Conservation (phyloP, 257 asterid genomes). For the Ilex aquifolium region DNA sequence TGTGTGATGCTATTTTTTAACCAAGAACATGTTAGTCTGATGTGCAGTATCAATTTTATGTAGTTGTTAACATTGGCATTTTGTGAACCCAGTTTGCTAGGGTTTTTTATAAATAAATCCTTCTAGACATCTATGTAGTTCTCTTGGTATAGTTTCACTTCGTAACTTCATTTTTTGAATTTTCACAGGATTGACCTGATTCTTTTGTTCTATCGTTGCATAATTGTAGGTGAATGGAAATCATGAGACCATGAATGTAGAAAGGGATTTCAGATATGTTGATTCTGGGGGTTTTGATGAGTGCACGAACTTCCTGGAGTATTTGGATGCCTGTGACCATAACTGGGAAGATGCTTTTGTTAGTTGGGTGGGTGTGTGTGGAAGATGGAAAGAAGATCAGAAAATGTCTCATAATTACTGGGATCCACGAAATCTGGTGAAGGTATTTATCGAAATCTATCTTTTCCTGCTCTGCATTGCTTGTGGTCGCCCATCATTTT, state of each 20-base stretch:
- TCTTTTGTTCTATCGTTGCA: slow-evolving; percentile 2
- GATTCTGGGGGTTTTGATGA: slow-evolving; percentile 78
- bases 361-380: slow-evolving; percentile 61
- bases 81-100: too few species aligned
- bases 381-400: slow-evolving; percentile 47
- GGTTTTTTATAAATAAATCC: too few species aligned
- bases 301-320: slow-evolving; percentile 72
- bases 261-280: slow-evolving; percentile 85
- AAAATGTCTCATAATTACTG: slow-evolving; percentile 47
- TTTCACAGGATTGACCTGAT: slow-evolving; percentile 3
- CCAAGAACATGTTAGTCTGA: too few species aligned
- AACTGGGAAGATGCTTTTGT: slow-evolving; percentile 89
- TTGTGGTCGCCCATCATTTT: too few species aligned
- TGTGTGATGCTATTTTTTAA: too few species aligned
- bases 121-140: too few species aligned
- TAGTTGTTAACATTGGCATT: too few species aligned
- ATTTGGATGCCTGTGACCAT: slow-evolving; percentile 58
- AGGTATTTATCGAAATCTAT: slow-evolving; percentile 42
- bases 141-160: too few species aligned
- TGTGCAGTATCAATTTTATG: too few species aligned
- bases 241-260: slow-evolving; percentile 96
- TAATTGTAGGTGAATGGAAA: slow-evolving; percentile 76
- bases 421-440: slow-evolving; percentile 77
- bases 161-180: not conserved
- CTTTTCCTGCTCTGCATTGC: not conserved